Evolutionary conservation across 805 yeast genomes (phyloP).

Genomic region (Nakazawaea molendinolei): DNA sequence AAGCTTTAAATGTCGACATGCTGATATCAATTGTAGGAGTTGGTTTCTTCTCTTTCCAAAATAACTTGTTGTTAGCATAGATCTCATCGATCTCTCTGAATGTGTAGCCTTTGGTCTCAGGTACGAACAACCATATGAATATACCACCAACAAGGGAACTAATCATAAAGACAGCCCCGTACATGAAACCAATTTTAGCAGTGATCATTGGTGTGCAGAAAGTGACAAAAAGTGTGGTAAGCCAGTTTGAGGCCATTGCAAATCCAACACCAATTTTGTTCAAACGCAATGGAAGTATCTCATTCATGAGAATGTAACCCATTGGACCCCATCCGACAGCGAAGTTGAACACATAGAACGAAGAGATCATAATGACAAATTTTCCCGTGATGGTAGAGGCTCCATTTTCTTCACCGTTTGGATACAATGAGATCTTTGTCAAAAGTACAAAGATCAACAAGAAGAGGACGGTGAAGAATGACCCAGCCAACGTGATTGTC

Average conservation of each 20-base stretch:
- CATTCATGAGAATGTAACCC: conserved; percentile 38
- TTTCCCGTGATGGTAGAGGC: conserved; percentile 33
- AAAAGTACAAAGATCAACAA: conserved; percentile 30
- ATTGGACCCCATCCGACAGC: conserved; percentile 57
- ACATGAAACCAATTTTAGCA: conserved; percentile 47
- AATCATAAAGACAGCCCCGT: conserved; percentile 45
- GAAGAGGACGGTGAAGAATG: conserved; percentile 30
- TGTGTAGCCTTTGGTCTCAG: conserved; percentile 31
- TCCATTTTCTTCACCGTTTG: conserved; percentile 1
- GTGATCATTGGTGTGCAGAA: conserved; percentile 63
- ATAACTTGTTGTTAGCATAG: conserved; percentile 19
- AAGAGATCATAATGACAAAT: conserved; percentile 50
- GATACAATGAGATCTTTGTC: neutral
- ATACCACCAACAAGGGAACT: conserved; percentile 30
- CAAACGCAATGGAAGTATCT: conserved; percentile 35
- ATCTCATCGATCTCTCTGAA: conserved; percentile 51
- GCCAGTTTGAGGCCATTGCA: conserved; percentile 12
- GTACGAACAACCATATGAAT: conserved; percentile 22
- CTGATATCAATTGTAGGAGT: neutral
- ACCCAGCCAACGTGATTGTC: conserved; percentile 31
- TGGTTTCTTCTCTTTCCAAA: neutral
- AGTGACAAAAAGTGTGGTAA: conserved; percentile 43
- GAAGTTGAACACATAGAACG: conserved; percentile 42
- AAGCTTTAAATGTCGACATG: neutral
- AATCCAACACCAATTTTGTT: conserved; percentile 30